Evolutionary conservation across 257 asterid genomes (phyloP).

Genomic region (Striga asiatica): DNA sequence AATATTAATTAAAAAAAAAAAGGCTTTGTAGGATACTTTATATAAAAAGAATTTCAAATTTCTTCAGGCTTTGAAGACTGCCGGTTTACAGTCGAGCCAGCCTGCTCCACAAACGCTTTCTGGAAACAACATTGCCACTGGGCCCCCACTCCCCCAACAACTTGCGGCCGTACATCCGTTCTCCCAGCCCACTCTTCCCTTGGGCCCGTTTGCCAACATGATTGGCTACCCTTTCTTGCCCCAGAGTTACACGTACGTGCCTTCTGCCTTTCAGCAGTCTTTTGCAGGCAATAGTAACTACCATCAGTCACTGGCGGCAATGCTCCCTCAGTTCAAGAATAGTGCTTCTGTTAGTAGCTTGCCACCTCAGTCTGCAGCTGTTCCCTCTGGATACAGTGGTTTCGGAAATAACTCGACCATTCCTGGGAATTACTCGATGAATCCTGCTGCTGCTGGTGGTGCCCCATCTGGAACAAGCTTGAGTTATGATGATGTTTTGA

Average conservation of each 20-base stretch:
- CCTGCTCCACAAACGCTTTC: constrained; percentile 40
- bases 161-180: constrained; percentile 61
- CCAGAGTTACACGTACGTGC: constrained; percentile 66
- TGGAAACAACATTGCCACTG: constrained; percentile 46
- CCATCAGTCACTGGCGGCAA: constrained; percentile 61
- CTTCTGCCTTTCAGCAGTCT: constrained; percentile 67
- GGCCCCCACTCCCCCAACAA: constrained; percentile 67
- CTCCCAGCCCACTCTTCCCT: constrained; percentile 54
- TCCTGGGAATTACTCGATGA: constrained; percentile 65
- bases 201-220: constrained; percentile 61
- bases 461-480: constrained; percentile 45
- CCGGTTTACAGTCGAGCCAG: constrained; percentile 42
- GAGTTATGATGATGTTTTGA: constrained; percentile 54
- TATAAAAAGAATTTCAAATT: no score
- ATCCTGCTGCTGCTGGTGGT: constrained; percentile 47
- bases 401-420: constrained; percentile 35
- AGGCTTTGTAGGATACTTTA: no score
- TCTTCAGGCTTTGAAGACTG: constrained; percentile 51
- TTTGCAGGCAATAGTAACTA: constrained; percentile 50
- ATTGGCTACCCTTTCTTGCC: constrained; percentile 60
- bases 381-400: constrained; percentile 62
- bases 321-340: constrained; percentile 57
- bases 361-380: constrained; percentile 72
- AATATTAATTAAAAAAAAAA: no score
- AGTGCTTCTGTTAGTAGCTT: constrained; percentile 51